Evolutionary conservation across 2,329 filamentous ascomycete species (phyloP), one percentile per base, ranked within the genome.

Genomic region (Fusarium sp.): DNA sequence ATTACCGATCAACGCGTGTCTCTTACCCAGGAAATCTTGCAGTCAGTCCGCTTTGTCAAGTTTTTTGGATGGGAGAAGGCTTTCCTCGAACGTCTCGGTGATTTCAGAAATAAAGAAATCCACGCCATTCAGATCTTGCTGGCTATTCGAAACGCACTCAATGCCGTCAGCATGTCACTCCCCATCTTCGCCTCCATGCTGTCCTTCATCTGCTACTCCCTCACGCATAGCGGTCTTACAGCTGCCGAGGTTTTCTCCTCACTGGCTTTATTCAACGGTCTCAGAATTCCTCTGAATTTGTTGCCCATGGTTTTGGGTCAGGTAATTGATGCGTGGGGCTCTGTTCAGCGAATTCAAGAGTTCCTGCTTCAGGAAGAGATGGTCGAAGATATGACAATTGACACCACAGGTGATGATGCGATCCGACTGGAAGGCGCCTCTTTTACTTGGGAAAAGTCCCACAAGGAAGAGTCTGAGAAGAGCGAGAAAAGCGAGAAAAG

Each of bases 181-280:
- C 95, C 96, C 11, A 93, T 97, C 59, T 98, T 98, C 76, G 94
- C 95, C 1, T 97, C 95, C 4, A 98, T 98, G 94, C 82, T 98
- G 44, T 90, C 95, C 0, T 98, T 98, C 81, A 95, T 98, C 81
- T 95, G 94, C 0, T 92, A 90, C 76, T 91, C 90, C 3, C 82
- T 91, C 41, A 87, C 90, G 3, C 85, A 92, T 64, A 91, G 94
- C 74, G 80, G 81, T 33, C 87, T 98, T 23, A 85, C 89, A 3
- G 91, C 96, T 1, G 94, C 94, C 0, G 86, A 91, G 29, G 88
- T 98, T 39, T 98, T 99, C 83, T 98, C 95, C n/a, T 98, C 95
- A 0, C 86, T 98, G 19, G 95, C 95, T 1, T 84, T 98, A 12
- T 99, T 98, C 87, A 98, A 98, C 80, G 91, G 93, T 10, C 87